phyloP scores from a whole-genome alignment of 257 asterid species.

The Nicotiana paniculata region DNA sequence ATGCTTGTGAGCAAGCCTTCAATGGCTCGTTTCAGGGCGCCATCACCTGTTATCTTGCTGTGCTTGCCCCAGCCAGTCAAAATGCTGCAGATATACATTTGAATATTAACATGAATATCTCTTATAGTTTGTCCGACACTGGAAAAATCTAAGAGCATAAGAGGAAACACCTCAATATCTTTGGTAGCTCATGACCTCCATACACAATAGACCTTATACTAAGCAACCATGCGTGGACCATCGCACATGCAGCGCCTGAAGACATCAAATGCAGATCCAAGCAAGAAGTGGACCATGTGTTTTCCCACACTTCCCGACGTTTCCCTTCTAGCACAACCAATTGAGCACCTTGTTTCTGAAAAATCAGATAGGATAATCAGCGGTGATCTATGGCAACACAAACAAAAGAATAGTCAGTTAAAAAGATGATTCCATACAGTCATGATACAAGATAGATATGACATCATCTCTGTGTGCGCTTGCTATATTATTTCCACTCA shows the following conservation, averaged over 20 bases:
- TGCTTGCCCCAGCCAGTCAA: conserved; percentile 99
- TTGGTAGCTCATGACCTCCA: conserved; percentile 84
- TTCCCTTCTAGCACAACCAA: conserved; percentile 85
- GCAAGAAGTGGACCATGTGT: conserved; percentile 71
- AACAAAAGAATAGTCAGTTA: no score
- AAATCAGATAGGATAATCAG: no score
- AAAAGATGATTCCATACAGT: background rate
- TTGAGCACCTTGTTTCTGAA: conserved; percentile 82
- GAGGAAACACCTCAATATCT: conserved; percentile 45
- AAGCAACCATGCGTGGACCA: conserved; percentile 94
- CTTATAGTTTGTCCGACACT: background rate
- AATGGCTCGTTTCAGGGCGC: conserved; percentile 63
- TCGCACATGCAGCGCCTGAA: conserved; percentile 92
- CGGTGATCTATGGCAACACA: no score
- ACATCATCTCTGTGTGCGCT: background rate
- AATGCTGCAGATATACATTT: conserved; percentile 40
- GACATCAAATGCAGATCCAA: conserved; percentile 94
- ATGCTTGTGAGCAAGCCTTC: conserved; percentile 74
- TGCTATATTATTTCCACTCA: background rate
- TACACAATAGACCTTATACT: conserved; percentile 58
- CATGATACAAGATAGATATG: background rate
- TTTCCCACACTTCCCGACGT: conserved; percentile 82
- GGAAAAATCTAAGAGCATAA: background rate
- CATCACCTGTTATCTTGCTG: conserved; percentile 89
- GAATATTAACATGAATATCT: background rate